Conservation (phyloP, 2,329 filamentous ascomycete genomes). For the Tympanopsis confertula region DNA sequence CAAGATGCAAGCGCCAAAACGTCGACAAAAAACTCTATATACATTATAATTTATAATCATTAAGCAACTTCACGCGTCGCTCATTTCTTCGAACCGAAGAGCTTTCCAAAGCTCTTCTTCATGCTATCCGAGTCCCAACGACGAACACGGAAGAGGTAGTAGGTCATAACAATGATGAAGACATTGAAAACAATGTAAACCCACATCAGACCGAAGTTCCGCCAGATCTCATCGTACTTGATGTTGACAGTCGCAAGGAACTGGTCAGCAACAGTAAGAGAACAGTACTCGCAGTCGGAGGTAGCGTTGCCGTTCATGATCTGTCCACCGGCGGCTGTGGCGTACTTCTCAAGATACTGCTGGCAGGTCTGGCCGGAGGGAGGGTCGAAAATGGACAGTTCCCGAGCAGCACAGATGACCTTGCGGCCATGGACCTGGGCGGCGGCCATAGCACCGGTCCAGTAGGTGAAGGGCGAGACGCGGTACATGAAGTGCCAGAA, state of each 20-base stretch:
- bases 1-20: too few species aligned
- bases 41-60: too few species aligned
- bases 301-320: conserved; percentile 50
- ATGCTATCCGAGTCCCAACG: conserved; percentile 12
- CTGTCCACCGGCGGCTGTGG: conserved; percentile 35
- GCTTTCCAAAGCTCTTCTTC: background rate
- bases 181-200: conserved; percentile 56
- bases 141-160: conserved; percentile 49
- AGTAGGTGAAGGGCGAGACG: conserved; percentile 56
- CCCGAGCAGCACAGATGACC: conserved; percentile 38
- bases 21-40: too few species aligned
- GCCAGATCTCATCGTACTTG: conserved; percentile 44
- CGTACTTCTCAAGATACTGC: conserved; percentile 48
- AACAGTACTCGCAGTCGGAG: conserved; percentile 53
- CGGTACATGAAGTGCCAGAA: conserved; percentile 76
- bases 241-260: conserved; percentile 36
- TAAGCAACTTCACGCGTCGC: too few species aligned
- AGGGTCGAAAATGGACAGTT: conserved; percentile 54
- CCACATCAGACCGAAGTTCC: conserved; percentile 62
- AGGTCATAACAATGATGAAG: conserved; percentile 41
- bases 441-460: conserved; percentile 54
- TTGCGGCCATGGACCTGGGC: conserved; percentile 47
- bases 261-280: conserved; percentile 49
- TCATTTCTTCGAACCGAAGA: too few species aligned
- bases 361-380: conserved; percentile 51